A percentile compares a stretch with the other conserved stretches of the same genome.
These are phyloP conservation scores for Rosa rugosa DNA, from an alignment of 306 rosid genomes.

Conservation along the genomic window DNA sequence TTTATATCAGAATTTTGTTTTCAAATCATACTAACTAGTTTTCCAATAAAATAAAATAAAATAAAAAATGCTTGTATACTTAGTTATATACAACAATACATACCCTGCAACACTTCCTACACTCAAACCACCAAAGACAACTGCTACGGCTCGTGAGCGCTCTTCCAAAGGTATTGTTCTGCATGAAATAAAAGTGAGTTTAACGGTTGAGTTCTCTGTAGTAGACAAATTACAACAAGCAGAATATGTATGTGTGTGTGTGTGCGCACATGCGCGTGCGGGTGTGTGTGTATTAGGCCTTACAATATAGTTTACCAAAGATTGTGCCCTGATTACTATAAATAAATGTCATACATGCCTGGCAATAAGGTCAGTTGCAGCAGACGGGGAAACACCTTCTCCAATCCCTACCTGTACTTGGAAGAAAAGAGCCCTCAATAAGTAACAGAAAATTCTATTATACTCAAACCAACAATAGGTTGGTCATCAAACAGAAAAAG, in stretches of 20 bases:
- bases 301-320: constrained; percentile 19
- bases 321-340: constrained; percentile 10
- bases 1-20: neutral
- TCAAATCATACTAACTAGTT: neutral
- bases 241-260: neutral
- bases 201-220: neutral
- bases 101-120: constrained; percentile 98
- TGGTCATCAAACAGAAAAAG: neutral
- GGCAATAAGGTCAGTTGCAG: constrained; percentile 98
- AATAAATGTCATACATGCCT: constrained; percentile 66
- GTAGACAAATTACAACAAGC: neutral
- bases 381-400: constrained; percentile 99
- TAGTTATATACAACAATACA: constrained; percentile 23
- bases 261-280: no score
- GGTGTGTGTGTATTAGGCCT: neutral
- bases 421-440: constrained; percentile 28
- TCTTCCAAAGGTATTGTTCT: constrained; percentile 92
- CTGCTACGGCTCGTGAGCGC: constrained; percentile 96
- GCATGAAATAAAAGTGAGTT: constrained; percentile 27
- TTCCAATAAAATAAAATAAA: neutral
- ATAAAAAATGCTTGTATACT: neutral
- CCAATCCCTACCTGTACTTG: constrained; percentile 90
- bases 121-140: constrained; percentile 97
- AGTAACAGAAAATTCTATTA: constrained; percentile 12
- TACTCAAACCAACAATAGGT: constrained; percentile 18